Evolutionary conservation across 306 rosid species (phyloP), one percentile per base, ranked within the genome.

Genomic region (Alnus glutinosa): DNA sequence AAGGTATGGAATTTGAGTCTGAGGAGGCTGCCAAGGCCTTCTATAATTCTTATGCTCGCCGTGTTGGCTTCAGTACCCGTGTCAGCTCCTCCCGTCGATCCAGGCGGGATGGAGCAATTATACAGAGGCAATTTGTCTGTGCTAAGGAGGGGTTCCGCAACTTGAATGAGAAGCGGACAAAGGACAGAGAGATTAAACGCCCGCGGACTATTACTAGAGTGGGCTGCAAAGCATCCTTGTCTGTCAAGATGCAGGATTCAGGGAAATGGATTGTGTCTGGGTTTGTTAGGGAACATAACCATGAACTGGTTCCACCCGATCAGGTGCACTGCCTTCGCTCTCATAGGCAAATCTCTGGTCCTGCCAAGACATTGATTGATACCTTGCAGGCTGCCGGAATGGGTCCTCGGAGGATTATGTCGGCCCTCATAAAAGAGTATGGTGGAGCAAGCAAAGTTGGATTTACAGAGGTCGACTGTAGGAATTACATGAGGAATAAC

Each of bases 21-120:
- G 98, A 95, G 83, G 98, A 95, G 88, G 98, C 98, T 79, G 97
- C 98, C 80, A 95, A 95, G 86, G 98, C 94, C 48, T 95, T 95
- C 84, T 95, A 95, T 77, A 95, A 95, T 80, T 95, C 98, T 1
- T 95, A 95, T 75, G 98, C 98, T 13, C 97, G 98, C 46, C 97
- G 98, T 55, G 97, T 95, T 69, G 98, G 98, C 75, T 95, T 95
- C 74, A 95, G 98, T 81, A 95, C 98, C 14, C 98, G 98, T 19
- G 98, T 95, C 62, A 95, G 98, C 82, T 95, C 98, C 44, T 95
- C 98, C 3, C 94, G 98, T 15, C 92, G 98, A 36, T 95, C 98
- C 36, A 88, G 98, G 83, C 98, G 98, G 2, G 98, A 95, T 74
- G 98, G 98, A 46, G 98, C 98, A 1, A 95, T 95, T 19, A 92